phyloP scores from a whole-genome alignment of 139 green algal species.

The Haematococcus lacustris region DNA sequence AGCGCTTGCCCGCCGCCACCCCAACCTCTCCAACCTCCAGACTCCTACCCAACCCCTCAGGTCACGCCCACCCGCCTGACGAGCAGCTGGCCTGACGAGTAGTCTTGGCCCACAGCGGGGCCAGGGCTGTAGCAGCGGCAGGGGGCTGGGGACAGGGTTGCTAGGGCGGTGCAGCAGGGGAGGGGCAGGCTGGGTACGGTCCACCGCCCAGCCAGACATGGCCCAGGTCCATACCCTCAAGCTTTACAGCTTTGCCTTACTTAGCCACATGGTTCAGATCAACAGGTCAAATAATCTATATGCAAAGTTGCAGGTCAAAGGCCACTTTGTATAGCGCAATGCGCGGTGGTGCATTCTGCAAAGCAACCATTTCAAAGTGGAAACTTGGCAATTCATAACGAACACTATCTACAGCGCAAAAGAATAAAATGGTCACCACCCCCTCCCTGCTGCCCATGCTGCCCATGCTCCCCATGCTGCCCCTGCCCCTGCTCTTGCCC shows the following conservation, averaged over 20 bases:
- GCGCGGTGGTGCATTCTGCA: too few relatives aligned
- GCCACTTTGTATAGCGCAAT: not conserved
- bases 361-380: too few relatives aligned
- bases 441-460: too few relatives aligned
- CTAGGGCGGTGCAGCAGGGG: not conserved
- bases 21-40: not conserved
- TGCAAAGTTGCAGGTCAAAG: not conserved
- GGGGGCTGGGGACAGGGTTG: not conserved
- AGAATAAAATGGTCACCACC: not conserved
- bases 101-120: not conserved
- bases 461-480: too few relatives aligned
- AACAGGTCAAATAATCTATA: not conserved
- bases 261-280: too few relatives aligned
- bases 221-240: not conserved
- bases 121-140: not conserved
- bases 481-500: too few relatives aligned
- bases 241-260: too few relatives aligned
- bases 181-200: not conserved
- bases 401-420: too few relatives aligned
- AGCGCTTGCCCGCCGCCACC: not conserved
- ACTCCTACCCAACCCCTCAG: not conserved
- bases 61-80: not conserved
- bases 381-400: too few relatives aligned
- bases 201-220: not conserved
- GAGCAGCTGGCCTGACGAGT: not conserved